phyloP scores from a whole-genome alignment of 768 basidiomycete species.

The Termitomyces sp. region DNA sequence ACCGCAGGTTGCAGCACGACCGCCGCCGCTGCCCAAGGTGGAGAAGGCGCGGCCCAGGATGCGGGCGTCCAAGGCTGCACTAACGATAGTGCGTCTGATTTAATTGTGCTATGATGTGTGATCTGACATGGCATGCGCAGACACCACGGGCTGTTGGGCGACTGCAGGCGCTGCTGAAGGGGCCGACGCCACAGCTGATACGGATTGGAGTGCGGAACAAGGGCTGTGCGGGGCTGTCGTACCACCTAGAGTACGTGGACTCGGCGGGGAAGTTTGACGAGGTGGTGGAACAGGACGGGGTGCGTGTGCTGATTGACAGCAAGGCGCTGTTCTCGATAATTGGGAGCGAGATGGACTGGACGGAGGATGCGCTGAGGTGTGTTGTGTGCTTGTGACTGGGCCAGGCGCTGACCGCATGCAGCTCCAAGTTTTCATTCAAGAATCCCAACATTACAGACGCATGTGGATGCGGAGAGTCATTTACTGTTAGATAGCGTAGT shows the following conservation, averaged over 20 bases:
- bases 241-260: conserved; percentile 95
- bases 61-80: conserved; percentile 69
- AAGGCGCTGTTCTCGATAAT: conserved; percentile 98
- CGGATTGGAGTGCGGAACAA: conserved; percentile 96
- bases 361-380: conserved; percentile 83
- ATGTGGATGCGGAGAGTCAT: conserved; percentile 93
- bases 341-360: conserved; percentile 99
- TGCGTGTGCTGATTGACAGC: conserved; percentile 89
- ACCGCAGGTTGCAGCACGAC: conserved; percentile 67
- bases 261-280: conserved; percentile 90
- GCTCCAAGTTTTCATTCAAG: conserved; percentile 78
- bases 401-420: conserved; percentile 18
- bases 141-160: conserved; percentile 74
- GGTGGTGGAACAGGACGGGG: conserved; percentile 92
- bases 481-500: conserved; percentile 48
- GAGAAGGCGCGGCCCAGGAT: conserved; percentile 63
- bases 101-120: neutral
- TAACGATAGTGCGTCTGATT: conserved; percentile 56
- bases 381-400: conserved; percentile 7
- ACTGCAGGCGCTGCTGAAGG: conserved; percentile 65
- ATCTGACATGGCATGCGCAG: conserved; percentile 33
- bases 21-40: conserved; percentile 62
- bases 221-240: conserved; percentile 86
- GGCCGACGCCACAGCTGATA: conserved; percentile 86
- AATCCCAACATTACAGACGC: conserved; percentile 95